These are phyloP conservation scores for Leptographium wingfieldii DNA, from an alignment of 2,329 filamentous ascomycete species.

Conservation along the genomic window DNA sequence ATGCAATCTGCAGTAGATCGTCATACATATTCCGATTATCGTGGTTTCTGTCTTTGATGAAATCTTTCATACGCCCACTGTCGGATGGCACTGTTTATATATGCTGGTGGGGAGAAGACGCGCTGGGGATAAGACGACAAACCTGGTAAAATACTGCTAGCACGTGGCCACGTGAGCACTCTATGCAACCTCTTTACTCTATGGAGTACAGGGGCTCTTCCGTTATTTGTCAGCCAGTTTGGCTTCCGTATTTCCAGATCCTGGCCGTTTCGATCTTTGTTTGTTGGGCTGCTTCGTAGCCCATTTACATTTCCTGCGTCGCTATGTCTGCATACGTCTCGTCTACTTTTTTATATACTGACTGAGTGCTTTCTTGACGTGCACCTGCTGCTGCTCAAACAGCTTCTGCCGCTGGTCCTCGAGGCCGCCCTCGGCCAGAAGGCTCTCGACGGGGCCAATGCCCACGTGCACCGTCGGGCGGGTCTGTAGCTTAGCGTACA, in stretches of 20 bases:
- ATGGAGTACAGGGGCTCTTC: background rate
- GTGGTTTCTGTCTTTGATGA: too few species aligned
- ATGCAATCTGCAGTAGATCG: background rate
- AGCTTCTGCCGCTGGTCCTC: slow-evolving; percentile 16
- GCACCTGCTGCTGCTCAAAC: slow-evolving; percentile 14
- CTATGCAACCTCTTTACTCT: background rate
- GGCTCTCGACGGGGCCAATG: slow-evolving; percentile 18
- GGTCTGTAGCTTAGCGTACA: slow-evolving; percentile 22
- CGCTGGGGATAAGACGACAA: background rate
- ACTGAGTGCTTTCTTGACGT: slow-evolving; percentile 10
- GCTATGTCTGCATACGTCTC: too few species aligned
- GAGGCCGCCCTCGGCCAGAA: slow-evolving; percentile 15
- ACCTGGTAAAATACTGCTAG: background rate
- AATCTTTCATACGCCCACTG: too few species aligned
- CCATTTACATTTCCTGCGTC: too few species aligned
- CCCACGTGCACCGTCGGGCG: slow-evolving; percentile 26
- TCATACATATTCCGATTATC: too few species aligned
- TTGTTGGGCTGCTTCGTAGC: too few species aligned
- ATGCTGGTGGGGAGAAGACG: background rate
- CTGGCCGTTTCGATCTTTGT: too few species aligned
- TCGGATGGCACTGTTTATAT: too few species aligned
- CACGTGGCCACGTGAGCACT: background rate
- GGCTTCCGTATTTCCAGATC: background rate
- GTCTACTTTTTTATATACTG: slow-evolving; percentile 13
- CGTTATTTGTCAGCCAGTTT: background rate